phyloP scores from a whole-genome alignment of 306 rosid species.

The Abrus pulchellus region DNA sequence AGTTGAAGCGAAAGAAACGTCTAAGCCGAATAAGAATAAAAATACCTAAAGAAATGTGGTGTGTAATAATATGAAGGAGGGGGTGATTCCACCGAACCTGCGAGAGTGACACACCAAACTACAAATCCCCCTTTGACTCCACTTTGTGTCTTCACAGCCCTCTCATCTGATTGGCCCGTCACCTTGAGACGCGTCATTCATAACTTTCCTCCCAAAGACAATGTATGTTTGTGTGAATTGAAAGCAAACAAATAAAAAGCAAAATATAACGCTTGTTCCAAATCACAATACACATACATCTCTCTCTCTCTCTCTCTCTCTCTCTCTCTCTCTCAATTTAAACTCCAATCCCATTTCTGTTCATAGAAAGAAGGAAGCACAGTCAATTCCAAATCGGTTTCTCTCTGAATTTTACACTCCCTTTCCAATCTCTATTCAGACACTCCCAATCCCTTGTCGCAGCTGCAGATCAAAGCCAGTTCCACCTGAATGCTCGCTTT shows the following conservation, averaged over 20 bases:
- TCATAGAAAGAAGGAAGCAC: background rate
- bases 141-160: slow-evolving; percentile 16
- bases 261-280: slow-evolving; percentile 1
- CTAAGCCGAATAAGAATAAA: slow-evolving; percentile 49
- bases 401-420: background rate
- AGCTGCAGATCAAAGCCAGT: slow-evolving; percentile 60
- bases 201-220: slow-evolving; percentile 15
- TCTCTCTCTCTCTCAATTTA: slow-evolving; percentile 21
- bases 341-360: slow-evolving; percentile 42
- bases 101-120: slow-evolving; percentile 50
- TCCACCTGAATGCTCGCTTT: slow-evolving; percentile 55
- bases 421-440: slow-evolving; percentile 5
- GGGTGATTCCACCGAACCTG: slow-evolving; percentile 37
- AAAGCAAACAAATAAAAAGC: slow-evolving; percentile 51
- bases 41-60: background rate
- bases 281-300: background rate
- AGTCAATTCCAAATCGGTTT: slow-evolving; percentile 32
- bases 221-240: slow-evolving; percentile 47
- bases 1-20: slow-evolving; percentile 60
- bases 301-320: slow-evolving; percentile 25
- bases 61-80: background rate
- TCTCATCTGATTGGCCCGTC: slow-evolving; percentile 52
- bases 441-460: slow-evolving; percentile 41
- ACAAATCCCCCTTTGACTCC: slow-evolving; percentile 51
- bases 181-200: slow-evolving; percentile 48